phyloP scores from a whole-genome alignment of 1,139 yeast species.

The Kodamaea alishanica region DNA sequence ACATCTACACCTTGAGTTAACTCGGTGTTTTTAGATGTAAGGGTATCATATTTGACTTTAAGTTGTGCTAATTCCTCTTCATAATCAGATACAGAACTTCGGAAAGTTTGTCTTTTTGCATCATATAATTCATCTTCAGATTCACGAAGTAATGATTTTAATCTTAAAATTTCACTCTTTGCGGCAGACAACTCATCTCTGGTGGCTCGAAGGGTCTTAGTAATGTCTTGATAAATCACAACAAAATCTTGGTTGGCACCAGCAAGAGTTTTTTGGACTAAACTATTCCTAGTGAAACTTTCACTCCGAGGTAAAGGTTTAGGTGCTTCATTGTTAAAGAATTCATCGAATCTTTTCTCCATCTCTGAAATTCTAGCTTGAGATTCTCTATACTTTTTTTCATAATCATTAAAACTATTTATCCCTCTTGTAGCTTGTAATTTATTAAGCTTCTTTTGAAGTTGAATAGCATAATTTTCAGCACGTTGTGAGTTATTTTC shows the following conservation, averaged over 20 bases:
- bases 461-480: constrained; percentile 44
- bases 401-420: constrained; percentile 33
- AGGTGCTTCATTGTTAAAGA: constrained; percentile 17
- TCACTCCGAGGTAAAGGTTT: constrained; percentile 29
- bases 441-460: constrained; percentile 45
- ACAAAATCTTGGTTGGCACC: constrained; percentile 45
- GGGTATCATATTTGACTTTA: constrained; percentile 51
- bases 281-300: constrained; percentile 36
- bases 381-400: constrained; percentile 36
- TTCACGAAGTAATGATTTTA: constrained; percentile 48
- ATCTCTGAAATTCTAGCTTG: constrained; percentile 34
- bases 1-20: constrained; percentile 52
- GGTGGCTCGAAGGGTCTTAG: constrained; percentile 46
- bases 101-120: constrained; percentile 33
- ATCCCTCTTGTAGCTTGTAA: constrained; percentile 42
- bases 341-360: constrained; percentile 29
- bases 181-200: constrained; percentile 50
- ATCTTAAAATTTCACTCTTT: constrained; percentile 48
- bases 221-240: constrained; percentile 53
- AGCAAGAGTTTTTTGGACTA: constrained; percentile 25
- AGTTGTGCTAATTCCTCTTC: constrained; percentile 42
- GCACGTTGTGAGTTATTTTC: constrained; percentile 43
- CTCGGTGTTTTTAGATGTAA: constrained; percentile 50
- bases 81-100: constrained; percentile 36
- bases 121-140: constrained; percentile 47